These are phyloP conservation scores for Stachybotrys elegans DNA, from an alignment of 2,329 filamentous ascomycete genomes.

Conservation along the genomic window DNA sequence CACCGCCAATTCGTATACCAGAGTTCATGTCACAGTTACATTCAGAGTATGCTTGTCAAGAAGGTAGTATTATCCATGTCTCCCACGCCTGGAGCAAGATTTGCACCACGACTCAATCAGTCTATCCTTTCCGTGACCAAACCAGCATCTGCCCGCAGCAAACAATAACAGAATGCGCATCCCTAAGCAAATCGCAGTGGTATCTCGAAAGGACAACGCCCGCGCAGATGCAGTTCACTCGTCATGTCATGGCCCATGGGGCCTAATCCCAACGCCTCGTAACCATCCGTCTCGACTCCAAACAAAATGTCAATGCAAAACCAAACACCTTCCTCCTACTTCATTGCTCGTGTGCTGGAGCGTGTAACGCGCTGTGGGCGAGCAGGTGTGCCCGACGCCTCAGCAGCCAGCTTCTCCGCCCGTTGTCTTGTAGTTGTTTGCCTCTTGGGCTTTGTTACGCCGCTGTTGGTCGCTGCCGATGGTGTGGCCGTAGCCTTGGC, in stretches of 20 bases:
- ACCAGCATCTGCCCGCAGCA: too few species aligned
- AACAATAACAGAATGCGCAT: too few species aligned
- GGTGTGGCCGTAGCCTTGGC: constrained; percentile 5
- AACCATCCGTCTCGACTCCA: not conserved
- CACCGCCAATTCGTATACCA: too few species aligned
- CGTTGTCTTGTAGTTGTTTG: constrained; percentile 18
- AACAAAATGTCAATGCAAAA: not conserved
- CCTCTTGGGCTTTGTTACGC: constrained; percentile 23
- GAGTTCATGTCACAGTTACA: too few species aligned
- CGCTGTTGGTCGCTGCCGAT: constrained; percentile 11
- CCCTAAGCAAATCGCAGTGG: too few species aligned
- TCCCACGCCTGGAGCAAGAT: too few species aligned
- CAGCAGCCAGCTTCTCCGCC: constrained; percentile 23
- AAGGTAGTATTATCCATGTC: too few species aligned
- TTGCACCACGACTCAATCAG: too few species aligned
- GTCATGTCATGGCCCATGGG: not conserved
- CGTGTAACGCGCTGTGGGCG: constrained; percentile 25
- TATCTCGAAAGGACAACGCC: too few species aligned
- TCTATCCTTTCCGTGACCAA: too few species aligned
- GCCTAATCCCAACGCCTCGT: not conserved
- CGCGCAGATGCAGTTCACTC: too few species aligned
- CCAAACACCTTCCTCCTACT: not conserved
- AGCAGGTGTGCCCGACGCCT: constrained; percentile 29
- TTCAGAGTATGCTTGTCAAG: too few species aligned
- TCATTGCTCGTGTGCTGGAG: constrained; percentile 20